Base-by-base conservation (phyloP, 768 basidiomycete species). In the Coprinellus micaceus region DNA sequence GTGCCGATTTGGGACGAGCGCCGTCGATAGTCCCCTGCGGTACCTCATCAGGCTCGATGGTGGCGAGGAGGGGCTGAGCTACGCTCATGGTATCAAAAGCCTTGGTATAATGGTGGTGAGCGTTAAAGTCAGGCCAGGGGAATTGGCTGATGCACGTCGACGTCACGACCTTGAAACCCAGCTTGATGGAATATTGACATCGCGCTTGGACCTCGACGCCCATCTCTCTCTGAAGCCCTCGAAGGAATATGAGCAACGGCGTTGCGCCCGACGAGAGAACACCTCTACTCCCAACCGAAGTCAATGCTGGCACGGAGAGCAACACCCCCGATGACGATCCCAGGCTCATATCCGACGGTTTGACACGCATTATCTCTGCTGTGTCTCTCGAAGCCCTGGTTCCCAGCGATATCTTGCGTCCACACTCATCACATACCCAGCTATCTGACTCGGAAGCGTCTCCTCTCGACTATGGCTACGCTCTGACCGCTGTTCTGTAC, bases 21-120 rank as follows among this genome's bases (percentile, higher is more conserved):
- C 39, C 61, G 40, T 57, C 53, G 52, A 73, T 77, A 57, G 71
- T 74, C n/a, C 73, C 72, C 37, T 58, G 63, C 15, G 66, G 74
- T 30, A 69, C 67, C 41, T 93, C 92, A 69, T 96, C 94, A 28
- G 94, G 84, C 68, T 95, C 94, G 54, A 96, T 96, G 30, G 89
- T 90, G 57, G 87, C 79, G 45, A 92, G 76, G 49, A 92, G 74
- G 21, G 89, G 88, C 28, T 84, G 79, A 26, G 78, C 73, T 52
- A 74, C 75, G 71, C 79, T 83, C 86, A 87, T 88, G 33, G 71
- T 68, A 45, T 63, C 33, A 61, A 29, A 45, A 26, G n/a, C n/a
- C n/a, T n/a, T n/a, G n/a, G n/a, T n/a, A n/a, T n/a, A n/a, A n/a
- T n/a, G 36, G 24, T 17, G 15, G 47, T 24, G 17, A 11, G 28